These are phyloP conservation scores for Hypocreales sp. DNA, from an alignment of 2,329 filamentous ascomycete genomes.

Conservation along the genomic window DNA sequence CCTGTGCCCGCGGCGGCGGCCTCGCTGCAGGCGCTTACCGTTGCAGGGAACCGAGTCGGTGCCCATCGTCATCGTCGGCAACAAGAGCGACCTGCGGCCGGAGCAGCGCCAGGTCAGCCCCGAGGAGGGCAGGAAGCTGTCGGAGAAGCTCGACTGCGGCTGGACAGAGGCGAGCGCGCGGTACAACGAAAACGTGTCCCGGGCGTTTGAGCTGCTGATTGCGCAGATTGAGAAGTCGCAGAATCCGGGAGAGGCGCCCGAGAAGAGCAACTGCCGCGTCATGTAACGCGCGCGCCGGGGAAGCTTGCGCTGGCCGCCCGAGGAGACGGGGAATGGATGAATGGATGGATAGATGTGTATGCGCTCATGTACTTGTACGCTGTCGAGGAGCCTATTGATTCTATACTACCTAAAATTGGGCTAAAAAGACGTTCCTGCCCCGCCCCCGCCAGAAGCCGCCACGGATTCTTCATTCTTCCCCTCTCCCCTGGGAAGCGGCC, in stretches of 20 bases:
- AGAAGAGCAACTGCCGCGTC: conserved; percentile 63
- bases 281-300: conserved; percentile 43
- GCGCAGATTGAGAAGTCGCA: conserved; percentile 89
- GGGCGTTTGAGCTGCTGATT: conserved; percentile 88
- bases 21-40: neutral
- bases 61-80: conserved; percentile 87
- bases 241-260: conserved; percentile 72
- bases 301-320: too few species aligned
- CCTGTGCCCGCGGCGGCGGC: too few species aligned
- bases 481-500: too few species aligned
- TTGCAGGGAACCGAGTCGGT: conserved; percentile 75
- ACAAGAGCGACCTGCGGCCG: conserved; percentile 86
- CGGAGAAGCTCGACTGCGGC: conserved; percentile 77
- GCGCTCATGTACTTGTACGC: too few species aligned
- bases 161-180: conserved; percentile 92
- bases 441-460: too few species aligned
- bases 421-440: too few species aligned
- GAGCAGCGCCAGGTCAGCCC: conserved; percentile 83
- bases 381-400: neutral
- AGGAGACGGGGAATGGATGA: neutral
- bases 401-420: too few species aligned
- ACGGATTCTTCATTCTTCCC: too few species aligned
- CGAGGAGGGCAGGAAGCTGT: conserved; percentile 73
- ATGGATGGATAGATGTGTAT: too few species aligned
- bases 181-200: conserved; percentile 85